phyloP scores from a whole-genome alignment of 805 yeast species.

The Komagataella mondaviorum region DNA sequence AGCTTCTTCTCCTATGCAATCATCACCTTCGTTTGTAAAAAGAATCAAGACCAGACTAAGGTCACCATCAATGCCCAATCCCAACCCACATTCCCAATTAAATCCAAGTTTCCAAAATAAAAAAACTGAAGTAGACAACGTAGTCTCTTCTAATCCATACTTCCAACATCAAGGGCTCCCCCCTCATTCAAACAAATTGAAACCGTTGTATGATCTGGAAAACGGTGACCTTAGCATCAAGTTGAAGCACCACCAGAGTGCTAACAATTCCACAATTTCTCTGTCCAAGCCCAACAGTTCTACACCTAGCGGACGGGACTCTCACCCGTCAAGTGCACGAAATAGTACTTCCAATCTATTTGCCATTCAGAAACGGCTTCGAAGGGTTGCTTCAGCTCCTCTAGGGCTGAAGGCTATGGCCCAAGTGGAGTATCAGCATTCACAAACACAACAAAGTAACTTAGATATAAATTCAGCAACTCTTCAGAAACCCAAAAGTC shows the following conservation, averaged over 20 bases:
- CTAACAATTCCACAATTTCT: constrained; percentile 15
- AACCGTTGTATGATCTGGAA: constrained; percentile 1
- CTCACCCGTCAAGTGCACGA: constrained; percentile 1
- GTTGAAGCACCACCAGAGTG: constrained; percentile 17
- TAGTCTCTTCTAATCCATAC: constrained; percentile 27
- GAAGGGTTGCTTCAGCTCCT: constrained; percentile 83
- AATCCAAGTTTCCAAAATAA: not conserved
- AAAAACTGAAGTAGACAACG: not conserved
- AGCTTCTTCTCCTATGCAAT: constrained; percentile 1
- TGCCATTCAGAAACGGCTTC: constrained; percentile 23
- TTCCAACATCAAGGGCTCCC: constrained; percentile 48
- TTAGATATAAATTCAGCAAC: not conserved
- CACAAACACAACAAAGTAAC: not conserved
- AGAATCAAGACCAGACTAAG: not conserved
- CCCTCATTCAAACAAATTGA: constrained; percentile 21
- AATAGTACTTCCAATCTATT: constrained; percentile 11
- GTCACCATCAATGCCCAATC: not conserved
- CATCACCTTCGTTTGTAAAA: not conserved
- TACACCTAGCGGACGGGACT: not conserved
- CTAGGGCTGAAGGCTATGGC: constrained; percentile 32
- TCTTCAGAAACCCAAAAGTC: not conserved
- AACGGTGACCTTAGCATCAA: constrained; percentile 12
- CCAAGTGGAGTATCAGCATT: constrained; percentile 5
- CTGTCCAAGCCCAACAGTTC: not conserved
- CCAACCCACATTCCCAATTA: not conserved